Base-by-base conservation (phyloP, 2,329 filamentous ascomycete genomes). In the Apiospora rasikravindrae region DNA sequence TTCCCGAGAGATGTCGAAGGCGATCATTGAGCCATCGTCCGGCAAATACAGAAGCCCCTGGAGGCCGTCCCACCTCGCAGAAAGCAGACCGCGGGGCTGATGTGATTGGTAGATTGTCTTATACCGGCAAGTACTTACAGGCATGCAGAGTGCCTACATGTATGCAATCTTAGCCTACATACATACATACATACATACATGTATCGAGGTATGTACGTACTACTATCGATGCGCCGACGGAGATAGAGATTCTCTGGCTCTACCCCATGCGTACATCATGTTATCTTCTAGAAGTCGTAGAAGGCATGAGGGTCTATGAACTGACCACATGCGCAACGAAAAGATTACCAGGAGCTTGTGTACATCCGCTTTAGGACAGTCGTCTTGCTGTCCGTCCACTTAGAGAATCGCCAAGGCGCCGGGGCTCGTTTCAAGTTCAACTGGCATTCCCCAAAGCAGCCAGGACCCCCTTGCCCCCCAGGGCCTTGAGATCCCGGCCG, bases 391-490 rank as follows among this genome's bases (percentile, higher is more conserved):
- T 67, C 67, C 14, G 69, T 67, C 77, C 78, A 79, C 71, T 78
- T 73, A 47, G 69, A 24, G 44, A 53, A 73, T 72, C 67, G 74
- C 76, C 76, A 78, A 80, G 77, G 29, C 47, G 73, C 81, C 72
- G 72, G 81, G 81, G 80, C 66, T 1, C 77, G 81, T 82, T 78
- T 81, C 81, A 82, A 77, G 78, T 76, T 75, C 76, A 74, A 78
- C 78, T 76, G 72, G 80, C 78, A 76, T 79, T 77, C 80, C 80
- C 78, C 76, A 80, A 78, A 77, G 73, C 74, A 71, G 71, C 16
- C 66, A 45, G 44, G 64, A 45, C 53, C 57, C 71, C 51, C 40
- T 47, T 72, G 57, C 40, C 33, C 45, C 45, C 49, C 49, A 51
- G n/a, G 70, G 45, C 22, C 45, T 70, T 67, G 53, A 70, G 70